These are phyloP conservation scores for Leccinum arenicola DNA, from an alignment of 768 basidiomycete species.

Conservation along the genomic window DNA sequence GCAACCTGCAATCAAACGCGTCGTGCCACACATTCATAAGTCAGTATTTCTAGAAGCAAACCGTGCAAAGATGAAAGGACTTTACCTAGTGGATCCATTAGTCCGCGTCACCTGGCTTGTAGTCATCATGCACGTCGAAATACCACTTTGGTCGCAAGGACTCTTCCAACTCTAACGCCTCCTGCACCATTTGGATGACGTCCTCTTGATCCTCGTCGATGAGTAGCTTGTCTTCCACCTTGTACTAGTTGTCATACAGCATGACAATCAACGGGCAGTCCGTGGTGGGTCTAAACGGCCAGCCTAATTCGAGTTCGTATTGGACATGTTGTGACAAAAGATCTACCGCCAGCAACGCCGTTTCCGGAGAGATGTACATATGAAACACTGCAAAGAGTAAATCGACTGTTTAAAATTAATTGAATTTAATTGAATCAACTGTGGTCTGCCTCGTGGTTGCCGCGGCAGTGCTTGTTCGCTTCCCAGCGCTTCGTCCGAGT, in stretches of 20 bases:
- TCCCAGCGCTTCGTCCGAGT: no score
- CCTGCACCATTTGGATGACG: neutral
- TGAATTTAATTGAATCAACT: no score
- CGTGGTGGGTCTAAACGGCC: neutral
- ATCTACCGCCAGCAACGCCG: neutral
- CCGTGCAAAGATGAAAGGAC: neutral
- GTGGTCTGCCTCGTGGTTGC: no score
- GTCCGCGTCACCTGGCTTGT: neutral
- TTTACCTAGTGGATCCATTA: neutral
- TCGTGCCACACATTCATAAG: no score
- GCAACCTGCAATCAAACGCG: no score
- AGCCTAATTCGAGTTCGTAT: neutral
- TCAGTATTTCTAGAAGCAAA: neutral
- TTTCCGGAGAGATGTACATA: neutral
- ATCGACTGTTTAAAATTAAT: no score
- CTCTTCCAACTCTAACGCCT: neutral
- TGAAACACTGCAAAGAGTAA: no score
- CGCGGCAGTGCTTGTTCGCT: no score
- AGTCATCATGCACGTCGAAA: neutral
- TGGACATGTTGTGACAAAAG: neutral
- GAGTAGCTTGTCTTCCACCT: neutral
- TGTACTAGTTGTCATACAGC: conserved; percentile 1
- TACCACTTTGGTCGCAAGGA: neutral
- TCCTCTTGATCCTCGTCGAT: neutral
- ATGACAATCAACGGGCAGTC: neutral